A percentile compares a stretch with the other conserved stretches of the same genome.
These are phyloP conservation scores for Paecilomyces dactylethromorphus DNA, from an alignment of 2,329 filamentous ascomycete species.

Conservation along the genomic window DNA sequence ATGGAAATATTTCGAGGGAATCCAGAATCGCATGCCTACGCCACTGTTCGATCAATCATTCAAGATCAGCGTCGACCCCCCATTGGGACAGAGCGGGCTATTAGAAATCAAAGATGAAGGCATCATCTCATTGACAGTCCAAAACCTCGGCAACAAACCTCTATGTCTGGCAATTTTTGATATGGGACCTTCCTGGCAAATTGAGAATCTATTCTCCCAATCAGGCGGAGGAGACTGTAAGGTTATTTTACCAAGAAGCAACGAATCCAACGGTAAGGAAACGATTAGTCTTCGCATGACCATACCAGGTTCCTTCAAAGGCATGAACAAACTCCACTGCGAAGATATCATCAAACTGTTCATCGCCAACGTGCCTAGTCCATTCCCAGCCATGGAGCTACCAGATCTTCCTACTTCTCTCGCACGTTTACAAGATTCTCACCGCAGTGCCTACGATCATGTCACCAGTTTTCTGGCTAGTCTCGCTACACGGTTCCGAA, in stretches of 20 bases:
- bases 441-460: too few relatives aligned
- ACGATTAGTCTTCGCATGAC: neutral
- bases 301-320: neutral
- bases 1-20: neutral
- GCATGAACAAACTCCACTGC: neutral
- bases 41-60: neutral
- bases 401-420: neutral
- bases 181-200: neutral
- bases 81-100: too few relatives aligned
- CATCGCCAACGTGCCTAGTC: neutral
- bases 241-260: neutral
- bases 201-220: neutral
- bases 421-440: too few relatives aligned
- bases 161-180: neutral
- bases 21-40: neutral
- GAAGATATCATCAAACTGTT: neutral
- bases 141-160: neutral
- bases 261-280: neutral
- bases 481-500: too few relatives aligned
- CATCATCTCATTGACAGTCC: neutral
- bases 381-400: neutral
- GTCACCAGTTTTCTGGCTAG: too few relatives aligned
- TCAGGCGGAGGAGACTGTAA: neutral
- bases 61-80: too few relatives aligned
- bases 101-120: neutral